These are phyloP conservation scores for Leishmania braziliensis DNA, from an alignment of 208 protist genomes.

Conservation along the genomic window DNA sequence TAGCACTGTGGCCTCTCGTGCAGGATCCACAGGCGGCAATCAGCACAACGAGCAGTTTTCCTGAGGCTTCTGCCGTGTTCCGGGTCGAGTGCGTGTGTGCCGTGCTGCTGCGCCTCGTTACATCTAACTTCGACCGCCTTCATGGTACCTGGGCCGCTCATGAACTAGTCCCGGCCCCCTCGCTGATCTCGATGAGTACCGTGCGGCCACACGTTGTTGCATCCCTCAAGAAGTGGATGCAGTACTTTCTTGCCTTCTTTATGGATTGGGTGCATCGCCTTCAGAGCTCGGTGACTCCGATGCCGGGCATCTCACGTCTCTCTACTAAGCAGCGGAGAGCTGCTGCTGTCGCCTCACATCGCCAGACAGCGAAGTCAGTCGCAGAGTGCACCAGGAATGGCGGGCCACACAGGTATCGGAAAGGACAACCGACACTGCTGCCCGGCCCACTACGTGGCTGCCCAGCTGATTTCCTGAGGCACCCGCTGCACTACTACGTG, in stretches of 20 bases:
- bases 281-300: background rate
- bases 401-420: background rate
- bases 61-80: background rate
- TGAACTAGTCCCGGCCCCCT: background rate
- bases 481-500: slow-evolving; percentile 14
- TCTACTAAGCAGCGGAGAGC: background rate
- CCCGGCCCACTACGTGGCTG: background rate
- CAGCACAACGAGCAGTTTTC: background rate
- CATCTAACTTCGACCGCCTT: background rate
- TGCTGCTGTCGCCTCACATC: background rate
- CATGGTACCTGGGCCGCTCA: background rate
- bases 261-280: slow-evolving; percentile 10
- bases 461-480: background rate
- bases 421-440: background rate
- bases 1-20: slow-evolving; percentile 3
- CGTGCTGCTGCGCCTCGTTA: slow-evolving; percentile 5
- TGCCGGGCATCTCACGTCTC: background rate
- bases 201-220: background rate
- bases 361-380: background rate
- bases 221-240: slow-evolving; percentile 15
- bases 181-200: background rate
- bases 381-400: background rate
- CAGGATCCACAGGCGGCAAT: background rate
- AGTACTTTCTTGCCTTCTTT: slow-evolving; percentile 22
- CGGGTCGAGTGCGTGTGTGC: slow-evolving; percentile 4